Conservation (phyloP, 2,329 filamentous ascomycete genomes). For the Talaromyces marneffei region DNA sequence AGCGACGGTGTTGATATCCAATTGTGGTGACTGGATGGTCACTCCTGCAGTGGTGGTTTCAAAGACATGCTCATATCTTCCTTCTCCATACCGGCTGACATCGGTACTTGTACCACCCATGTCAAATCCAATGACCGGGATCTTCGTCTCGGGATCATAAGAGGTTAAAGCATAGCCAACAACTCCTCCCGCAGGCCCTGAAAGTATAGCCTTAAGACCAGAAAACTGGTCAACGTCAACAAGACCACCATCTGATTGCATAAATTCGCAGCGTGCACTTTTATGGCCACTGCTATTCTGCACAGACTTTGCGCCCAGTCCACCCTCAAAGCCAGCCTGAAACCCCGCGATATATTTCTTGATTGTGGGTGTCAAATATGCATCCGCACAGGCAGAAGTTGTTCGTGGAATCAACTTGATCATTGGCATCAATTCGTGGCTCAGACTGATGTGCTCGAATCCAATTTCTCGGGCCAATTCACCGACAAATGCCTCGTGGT, state of each 20-base stretch:
- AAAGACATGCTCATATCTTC: constrained; percentile 84
- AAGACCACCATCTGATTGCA: constrained; percentile 76
- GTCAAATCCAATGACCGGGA: constrained; percentile 84
- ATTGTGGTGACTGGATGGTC: constrained; percentile 79
- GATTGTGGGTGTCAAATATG: constrained; percentile 73
- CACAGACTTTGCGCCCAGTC: constrained; percentile 69
- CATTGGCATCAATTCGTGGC: constrained; percentile 80
- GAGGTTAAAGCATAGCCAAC: constrained; percentile 86
- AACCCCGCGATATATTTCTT: constrained; percentile 74
- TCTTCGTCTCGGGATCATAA: constrained; percentile 71
- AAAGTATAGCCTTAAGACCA: constrained; percentile 77
- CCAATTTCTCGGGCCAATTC: constrained; percentile 72
- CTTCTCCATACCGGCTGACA: constrained; percentile 75
- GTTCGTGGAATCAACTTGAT: constrained; percentile 73
- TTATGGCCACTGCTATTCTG: constrained; percentile 58
- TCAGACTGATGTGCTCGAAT: constrained; percentile 74
- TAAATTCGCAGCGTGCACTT: constrained; percentile 82
- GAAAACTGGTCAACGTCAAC: constrained; percentile 58
- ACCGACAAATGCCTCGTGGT: constrained; percentile 75
- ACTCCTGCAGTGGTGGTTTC: constrained; percentile 87
- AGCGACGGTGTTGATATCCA: constrained; percentile 88
- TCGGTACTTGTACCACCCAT: constrained; percentile 92
- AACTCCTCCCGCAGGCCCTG: constrained; percentile 86
- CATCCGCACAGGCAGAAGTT: constrained; percentile 72
- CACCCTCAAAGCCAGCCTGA: constrained; percentile 71